Evolutionary conservation across 2,329 filamentous ascomycete species (phyloP).

Genomic region (Aureobasidium namibiae): DNA sequence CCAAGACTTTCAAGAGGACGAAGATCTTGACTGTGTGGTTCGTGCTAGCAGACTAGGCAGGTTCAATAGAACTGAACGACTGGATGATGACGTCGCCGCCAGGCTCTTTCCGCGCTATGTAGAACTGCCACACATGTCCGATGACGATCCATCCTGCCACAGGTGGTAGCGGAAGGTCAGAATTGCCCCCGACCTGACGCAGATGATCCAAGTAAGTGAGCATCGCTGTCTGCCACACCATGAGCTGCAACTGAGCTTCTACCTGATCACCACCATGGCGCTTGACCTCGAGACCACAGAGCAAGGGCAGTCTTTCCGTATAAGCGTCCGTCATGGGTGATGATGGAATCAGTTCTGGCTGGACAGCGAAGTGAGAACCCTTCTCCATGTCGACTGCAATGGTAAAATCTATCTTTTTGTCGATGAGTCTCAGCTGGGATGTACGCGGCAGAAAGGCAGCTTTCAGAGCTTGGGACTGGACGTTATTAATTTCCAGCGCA

Average conservation of each 20-base stretch:
- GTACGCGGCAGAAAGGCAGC: background rate
- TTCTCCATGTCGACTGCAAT: background rate
- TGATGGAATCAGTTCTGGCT: background rate
- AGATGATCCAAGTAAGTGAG: background rate
- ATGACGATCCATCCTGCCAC: background rate
- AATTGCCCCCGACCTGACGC: background rate
- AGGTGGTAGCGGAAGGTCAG: background rate
- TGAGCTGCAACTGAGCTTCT: constrained; percentile 6
- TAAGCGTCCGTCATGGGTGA: constrained; percentile 2
- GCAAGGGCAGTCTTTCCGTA: background rate
- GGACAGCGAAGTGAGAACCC: background rate
- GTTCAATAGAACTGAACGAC: too few species aligned
- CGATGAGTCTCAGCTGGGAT: background rate
- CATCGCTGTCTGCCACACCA: background rate
- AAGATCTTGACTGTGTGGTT: too few species aligned
- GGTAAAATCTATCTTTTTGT: background rate
- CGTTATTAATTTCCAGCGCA: background rate
- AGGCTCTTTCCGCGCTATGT: background rate
- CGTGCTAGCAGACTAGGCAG: too few species aligned
- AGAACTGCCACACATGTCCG: background rate
- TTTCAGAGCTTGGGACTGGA: background rate
- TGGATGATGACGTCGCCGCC: background rate
- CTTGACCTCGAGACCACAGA: constrained; percentile 1
- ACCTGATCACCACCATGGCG: background rate
- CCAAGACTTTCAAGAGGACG: too few species aligned